These are phyloP conservation scores for Benincasa hispida DNA, from an alignment of 306 rosid genomes.

Conservation along the genomic window DNA sequence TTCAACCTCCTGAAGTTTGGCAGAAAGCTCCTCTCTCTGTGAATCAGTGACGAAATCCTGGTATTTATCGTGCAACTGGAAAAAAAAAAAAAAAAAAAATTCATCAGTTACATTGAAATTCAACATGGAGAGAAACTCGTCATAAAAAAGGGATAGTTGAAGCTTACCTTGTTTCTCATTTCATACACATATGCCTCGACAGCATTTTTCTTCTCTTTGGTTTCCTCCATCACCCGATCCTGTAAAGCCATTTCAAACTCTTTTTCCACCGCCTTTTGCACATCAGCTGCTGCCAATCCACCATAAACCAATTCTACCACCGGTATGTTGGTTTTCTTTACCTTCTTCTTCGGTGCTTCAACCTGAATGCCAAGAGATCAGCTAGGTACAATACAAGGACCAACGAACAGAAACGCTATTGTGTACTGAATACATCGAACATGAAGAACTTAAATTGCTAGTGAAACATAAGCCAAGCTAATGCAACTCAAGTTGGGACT, in stretches of 20 bases:
- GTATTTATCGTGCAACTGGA: constrained; percentile 68
- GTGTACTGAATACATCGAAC: not conserved
- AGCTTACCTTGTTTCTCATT: constrained; percentile 80
- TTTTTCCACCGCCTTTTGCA: constrained; percentile 75
- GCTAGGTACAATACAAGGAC: not conserved
- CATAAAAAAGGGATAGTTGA: not conserved
- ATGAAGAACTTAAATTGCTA: not conserved
- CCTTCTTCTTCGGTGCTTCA: constrained; percentile 77
- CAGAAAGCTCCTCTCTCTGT: constrained; percentile 50
- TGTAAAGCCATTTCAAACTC: constrained; percentile 98
- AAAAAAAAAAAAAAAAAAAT: constrained; percentile 6
- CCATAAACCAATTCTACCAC: constrained; percentile 67
- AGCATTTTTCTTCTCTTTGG: constrained; percentile 89
- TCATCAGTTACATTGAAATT: constrained; percentile 1
- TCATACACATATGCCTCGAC: constrained; percentile 95
- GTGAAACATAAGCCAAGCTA: not conserved
- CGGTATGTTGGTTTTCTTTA: constrained; percentile 59
- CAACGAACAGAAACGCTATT: not conserved
- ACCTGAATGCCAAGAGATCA: constrained; percentile 16
- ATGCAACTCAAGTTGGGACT: not conserved
- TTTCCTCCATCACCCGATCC: constrained; percentile 96
- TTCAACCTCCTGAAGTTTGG: constrained; percentile 71
- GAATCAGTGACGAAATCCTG: constrained; percentile 63
- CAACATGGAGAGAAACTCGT: not conserved
- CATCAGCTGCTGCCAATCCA: constrained; percentile 41